A percentile compares a stretch with the other conserved stretches of the same genome.
Evolutionary conservation across 306 rosid genomes (phyloP).

Genomic region (Quercus cerris): DNA sequence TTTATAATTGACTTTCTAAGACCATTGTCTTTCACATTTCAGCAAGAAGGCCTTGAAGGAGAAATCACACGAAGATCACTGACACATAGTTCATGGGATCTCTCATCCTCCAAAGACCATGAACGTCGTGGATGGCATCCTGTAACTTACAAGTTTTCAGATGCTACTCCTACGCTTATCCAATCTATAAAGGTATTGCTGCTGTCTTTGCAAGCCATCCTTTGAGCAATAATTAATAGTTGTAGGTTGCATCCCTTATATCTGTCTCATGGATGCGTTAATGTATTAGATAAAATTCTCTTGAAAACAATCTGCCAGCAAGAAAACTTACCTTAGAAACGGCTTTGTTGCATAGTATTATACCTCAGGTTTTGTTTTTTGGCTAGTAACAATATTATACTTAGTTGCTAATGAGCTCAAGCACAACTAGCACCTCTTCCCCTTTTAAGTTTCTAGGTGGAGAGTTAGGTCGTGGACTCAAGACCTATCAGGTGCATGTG

Average conservation of each 20-base stretch:
- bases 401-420: not conserved
- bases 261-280: not conserved
- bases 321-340: not conserved
- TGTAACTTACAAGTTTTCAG: slow-evolving; percentile 84
- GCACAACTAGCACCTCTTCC: no score
- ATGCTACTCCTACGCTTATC: slow-evolving; percentile 78
- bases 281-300: not conserved
- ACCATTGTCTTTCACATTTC: slow-evolving; percentile 26
- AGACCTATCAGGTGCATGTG: no score
- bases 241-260: not conserved
- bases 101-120: slow-evolving; percentile 59
- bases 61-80: slow-evolving; percentile 83
- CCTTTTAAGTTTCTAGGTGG: no score
- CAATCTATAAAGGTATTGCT: slow-evolving; percentile 70
- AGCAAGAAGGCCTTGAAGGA: slow-evolving; percentile 82
- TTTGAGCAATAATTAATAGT: not conserved
- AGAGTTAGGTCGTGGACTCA: no score
- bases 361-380: not conserved
- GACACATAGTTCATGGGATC: slow-evolving; percentile 90
- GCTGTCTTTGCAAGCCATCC: not conserved
- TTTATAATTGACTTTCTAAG: not conserved
- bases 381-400: no score
- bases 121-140: slow-evolving; percentile 99
- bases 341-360: not conserved
- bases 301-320: not conserved